These are phyloP conservation scores for Forsythia viridissima DNA, from an alignment of 257 asterid genomes.

Conservation along the genomic window DNA sequence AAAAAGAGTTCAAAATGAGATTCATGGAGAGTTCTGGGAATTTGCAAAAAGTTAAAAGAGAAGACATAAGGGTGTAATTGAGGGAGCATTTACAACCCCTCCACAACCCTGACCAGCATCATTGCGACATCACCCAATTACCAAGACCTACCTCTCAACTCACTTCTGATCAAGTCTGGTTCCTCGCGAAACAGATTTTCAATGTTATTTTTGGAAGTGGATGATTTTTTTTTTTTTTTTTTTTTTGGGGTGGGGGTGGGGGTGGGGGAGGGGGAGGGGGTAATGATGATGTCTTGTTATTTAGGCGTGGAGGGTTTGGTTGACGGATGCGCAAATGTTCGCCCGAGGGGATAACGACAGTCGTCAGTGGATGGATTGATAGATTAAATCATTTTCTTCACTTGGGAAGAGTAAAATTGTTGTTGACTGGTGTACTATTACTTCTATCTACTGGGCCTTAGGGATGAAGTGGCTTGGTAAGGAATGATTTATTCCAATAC, in stretches of 20 bases:
- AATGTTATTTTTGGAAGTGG: background rate
- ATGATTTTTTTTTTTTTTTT: background rate
- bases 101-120: background rate
- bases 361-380: background rate
- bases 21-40: slow-evolving; percentile 8
- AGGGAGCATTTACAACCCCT: background rate
- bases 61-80: background rate
- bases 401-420: background rate
- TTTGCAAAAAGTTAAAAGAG: background rate
- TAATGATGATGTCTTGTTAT: background rate
- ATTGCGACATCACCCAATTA: background rate
- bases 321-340: background rate
- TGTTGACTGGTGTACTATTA: background rate
- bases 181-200: background rate
- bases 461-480: background rate
- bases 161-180: background rate
- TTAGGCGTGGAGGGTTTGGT: background rate
- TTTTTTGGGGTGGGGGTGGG: background rate
- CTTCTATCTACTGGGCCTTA: background rate
- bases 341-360: background rate
- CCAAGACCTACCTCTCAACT: background rate
- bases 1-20: background rate
- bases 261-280: background rate
- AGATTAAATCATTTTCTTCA: background rate
- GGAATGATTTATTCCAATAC: background rate